These are phyloP conservation scores for Zea mays DNA, from an alignment of 176 grass and related monocot genomes.

Conservation along the genomic window Zm-B73-REFERENCE-NAM-5.0 NC_050100.1:39905501-39906000, in stretches of 20 bases:
- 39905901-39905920: constrained; percentile 3
- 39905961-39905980: constrained; percentile 91
- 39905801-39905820: constrained; percentile 3
- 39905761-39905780: background rate
- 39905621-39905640: constrained; percentile 33
- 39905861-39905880: background rate
- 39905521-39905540: constrained; percentile 33
- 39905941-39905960: constrained; percentile 68
- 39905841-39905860: background rate
- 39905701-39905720: constrained; percentile 26
- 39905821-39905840: background rate
- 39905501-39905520: background rate
- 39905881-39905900: constrained; percentile 1
- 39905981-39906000: constrained; percentile 72
- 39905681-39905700: constrained; percentile 95
- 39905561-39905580: background rate
- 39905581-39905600: background rate
- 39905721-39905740: background rate
- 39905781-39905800: background rate
- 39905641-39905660: constrained; percentile 35
- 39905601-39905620: constrained; percentile 27
- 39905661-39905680: constrained; percentile 70
- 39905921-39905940: constrained; percentile 28
- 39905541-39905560: background rate
- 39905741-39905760: background rate